Base-by-base conservation (phyloP, 345 rosid species). In the Syzygium grande region DNA sequence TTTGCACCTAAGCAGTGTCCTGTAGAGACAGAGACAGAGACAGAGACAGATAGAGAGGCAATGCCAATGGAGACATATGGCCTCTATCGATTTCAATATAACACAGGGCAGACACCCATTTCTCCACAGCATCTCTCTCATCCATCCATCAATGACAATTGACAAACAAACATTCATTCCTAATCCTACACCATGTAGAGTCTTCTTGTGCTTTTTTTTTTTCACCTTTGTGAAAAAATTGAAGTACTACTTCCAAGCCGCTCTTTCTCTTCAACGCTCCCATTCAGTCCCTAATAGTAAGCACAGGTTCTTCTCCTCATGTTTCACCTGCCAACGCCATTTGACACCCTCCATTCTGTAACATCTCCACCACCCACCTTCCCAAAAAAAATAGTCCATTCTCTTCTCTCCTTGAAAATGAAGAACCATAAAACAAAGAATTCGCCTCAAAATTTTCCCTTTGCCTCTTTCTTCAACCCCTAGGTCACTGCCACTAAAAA, bases 151-250 rank as follows among this genome's bases (percentile, higher is more conserved):
- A 91, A 88, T 61, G 88, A 80, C 43, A 63, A 61, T 38, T 73
- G 49, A 73, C 83, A 73, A 73, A 22, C 59, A 80, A 77, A 54
- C 89, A 89, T 86, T 88, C 91, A 58, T 54, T 88, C 85, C 49
- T 61, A 53, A 52, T 68, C 46, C 51, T 17, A 46, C 51, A 46
- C 13, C 7, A 1, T 58, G 30, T 41, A n/a, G 83, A 41, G 41
- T n/a, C 27, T 30, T 53, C n/a, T 10, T 1, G 55, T 84, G 55
- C 27, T 30, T 52, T n/a, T 52, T 23, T 34, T 68, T 65, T 73
- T 73, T 30, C 49, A 73, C 83, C 83, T 38, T 38, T 73, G 83
- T 73, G 83, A 73, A 19, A 73, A 38, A 38, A 9, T 19, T 34
- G 19, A 9, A 19, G 83, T 19, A 73, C 38, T 38, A 2, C 43